Evolutionary conservation across 768 basidiomycete species (phyloP).

Genomic region (Chalciporus sphaerocephalus): DNA sequence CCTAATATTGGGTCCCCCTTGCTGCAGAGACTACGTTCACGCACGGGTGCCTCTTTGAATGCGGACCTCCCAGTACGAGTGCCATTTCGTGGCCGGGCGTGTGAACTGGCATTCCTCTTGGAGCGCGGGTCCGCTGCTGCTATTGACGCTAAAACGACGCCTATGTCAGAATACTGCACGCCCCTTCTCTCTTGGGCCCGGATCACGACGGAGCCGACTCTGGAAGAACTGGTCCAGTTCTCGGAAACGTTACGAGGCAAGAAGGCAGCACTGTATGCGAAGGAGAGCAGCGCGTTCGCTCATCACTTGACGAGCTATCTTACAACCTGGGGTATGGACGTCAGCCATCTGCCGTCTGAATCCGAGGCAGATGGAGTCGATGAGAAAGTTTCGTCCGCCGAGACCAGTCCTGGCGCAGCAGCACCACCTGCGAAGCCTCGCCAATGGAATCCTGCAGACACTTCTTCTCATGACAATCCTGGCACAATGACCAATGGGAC

Average conservation of each 20-base stretch:
- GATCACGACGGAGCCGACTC: conserved; percentile 65
- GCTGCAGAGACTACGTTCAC: conserved; percentile 55
- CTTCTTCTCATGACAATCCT: conserved; percentile 18
- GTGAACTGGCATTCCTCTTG: conserved; percentile 62
- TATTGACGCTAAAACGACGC: conserved; percentile 35
- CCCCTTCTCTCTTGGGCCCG: conserved; percentile 47
- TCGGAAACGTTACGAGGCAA: conserved; percentile 79
- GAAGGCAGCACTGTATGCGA: conserved; percentile 79
- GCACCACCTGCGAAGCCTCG: conserved; percentile 17
- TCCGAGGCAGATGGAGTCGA: conserved; percentile 41
- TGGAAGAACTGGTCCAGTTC: conserved; percentile 75
- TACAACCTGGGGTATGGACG: conserved; percentile 92
- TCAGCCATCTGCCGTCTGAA: conserved; percentile 71
- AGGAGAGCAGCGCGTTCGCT: conserved; percentile 83
- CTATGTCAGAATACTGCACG: conserved; percentile 45
- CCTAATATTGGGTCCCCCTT: conserved; percentile 49
- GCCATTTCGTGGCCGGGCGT: conserved; percentile 47
- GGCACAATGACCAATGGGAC: conserved; percentile 18
- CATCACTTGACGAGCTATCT: conserved; percentile 91
- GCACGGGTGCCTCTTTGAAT: conserved; percentile 47
- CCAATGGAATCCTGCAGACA: conserved; percentile 21
- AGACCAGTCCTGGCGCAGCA: conserved; percentile 2
- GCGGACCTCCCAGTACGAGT: conserved; percentile 41
- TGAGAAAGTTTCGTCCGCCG: conserved; percentile 15
- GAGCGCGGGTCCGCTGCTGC: conserved; percentile 52